Percentiles rank a stretch among this genome's conserved stretches.
Conservation (phyloP, 768 basidiomycete genomes). For the Kwoniella botswanensis region DNA sequence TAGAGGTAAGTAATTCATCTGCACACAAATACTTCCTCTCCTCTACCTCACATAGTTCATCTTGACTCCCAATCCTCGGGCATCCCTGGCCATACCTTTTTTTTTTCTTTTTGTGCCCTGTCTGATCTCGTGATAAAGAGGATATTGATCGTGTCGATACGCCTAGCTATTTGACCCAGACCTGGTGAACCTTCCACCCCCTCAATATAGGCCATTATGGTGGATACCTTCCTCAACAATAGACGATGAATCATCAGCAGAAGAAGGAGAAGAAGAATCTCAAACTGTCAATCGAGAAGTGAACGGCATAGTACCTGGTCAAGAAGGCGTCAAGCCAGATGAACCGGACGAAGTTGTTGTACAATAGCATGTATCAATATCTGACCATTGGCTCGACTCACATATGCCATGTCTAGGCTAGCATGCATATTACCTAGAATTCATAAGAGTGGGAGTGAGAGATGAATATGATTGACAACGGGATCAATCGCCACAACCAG, state of each 20-base stretch:
- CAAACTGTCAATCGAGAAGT: conserved; percentile 9
- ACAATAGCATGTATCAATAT: conserved; percentile 5
- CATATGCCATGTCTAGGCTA: too few relatives aligned
- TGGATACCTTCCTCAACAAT: conserved; percentile 32
- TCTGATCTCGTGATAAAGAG: background rate
- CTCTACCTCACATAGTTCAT: background rate
- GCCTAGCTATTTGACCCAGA: conserved; percentile 53
- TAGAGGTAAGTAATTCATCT: conserved; percentile 43
- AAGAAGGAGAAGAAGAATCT: conserved; percentile 9
- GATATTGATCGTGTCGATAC: too few relatives aligned
- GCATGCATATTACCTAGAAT: too few relatives aligned
- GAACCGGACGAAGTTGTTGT: conserved; percentile 7
- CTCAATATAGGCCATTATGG: conserved; percentile 26
- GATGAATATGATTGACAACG: background rate
- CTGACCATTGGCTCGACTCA: background rate
- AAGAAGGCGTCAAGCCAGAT: conserved; percentile 21
- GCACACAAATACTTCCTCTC: too few relatives aligned
- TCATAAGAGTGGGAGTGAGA: too few relatives aligned
- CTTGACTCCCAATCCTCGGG: too few relatives aligned
- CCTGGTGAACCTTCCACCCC: conserved; percentile 48
- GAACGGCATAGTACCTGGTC: conserved; percentile 22
- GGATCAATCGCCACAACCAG: conserved; percentile 13
- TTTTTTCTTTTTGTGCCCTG: background rate
- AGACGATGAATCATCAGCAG: conserved; percentile 26
- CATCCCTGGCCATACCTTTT: too few relatives aligned